Evolutionary conservation across 192 early-diverging fungal species (phyloP).

Genomic region (Phycomyces blakesleeanus): DNA sequence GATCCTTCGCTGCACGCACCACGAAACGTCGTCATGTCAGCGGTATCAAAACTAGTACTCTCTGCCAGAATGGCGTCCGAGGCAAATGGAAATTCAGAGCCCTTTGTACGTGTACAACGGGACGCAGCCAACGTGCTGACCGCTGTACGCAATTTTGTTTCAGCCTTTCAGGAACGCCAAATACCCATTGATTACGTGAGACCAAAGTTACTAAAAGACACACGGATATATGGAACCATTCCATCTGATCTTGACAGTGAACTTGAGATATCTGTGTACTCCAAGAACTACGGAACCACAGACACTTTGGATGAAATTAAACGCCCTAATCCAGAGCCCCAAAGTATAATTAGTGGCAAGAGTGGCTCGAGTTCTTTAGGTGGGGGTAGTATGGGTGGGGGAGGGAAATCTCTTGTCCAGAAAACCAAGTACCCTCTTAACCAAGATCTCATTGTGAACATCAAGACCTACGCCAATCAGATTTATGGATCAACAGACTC

Average conservation of each 20-base stretch:
- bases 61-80: slow-evolving; percentile 63
- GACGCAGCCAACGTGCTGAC: slow-evolving; percentile 61
- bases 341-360: not conserved
- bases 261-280: not conserved
- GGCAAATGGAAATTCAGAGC: slow-evolving; percentile 69
- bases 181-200: slow-evolving; percentile 38
- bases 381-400: no score
- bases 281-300: not conserved
- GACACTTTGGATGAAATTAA: not conserved
- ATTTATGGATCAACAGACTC: slow-evolving; percentile 8
- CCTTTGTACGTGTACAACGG: slow-evolving; percentile 60
- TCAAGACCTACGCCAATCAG: slow-evolving; percentile 14
- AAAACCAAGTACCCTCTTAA: slow-evolving; percentile 5
- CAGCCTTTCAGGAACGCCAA: slow-evolving; percentile 28
- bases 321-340: not conserved
- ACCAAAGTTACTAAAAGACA: slow-evolving; percentile 16
- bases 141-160: slow-evolving; percentile 64
- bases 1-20: slow-evolving; percentile 23
- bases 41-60: slow-evolving; percentile 68
- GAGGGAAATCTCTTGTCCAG: not conserved
- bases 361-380: no score
- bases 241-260: not conserved
- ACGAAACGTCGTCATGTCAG: slow-evolving; percentile 51
- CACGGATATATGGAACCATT: slow-evolving; percentile 16
- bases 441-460: slow-evolving; percentile 12